These are phyloP conservation scores for Lepiota brunneoincarnata DNA, from an alignment of 768 basidiomycete genomes.

Conservation along the genomic window DNA sequence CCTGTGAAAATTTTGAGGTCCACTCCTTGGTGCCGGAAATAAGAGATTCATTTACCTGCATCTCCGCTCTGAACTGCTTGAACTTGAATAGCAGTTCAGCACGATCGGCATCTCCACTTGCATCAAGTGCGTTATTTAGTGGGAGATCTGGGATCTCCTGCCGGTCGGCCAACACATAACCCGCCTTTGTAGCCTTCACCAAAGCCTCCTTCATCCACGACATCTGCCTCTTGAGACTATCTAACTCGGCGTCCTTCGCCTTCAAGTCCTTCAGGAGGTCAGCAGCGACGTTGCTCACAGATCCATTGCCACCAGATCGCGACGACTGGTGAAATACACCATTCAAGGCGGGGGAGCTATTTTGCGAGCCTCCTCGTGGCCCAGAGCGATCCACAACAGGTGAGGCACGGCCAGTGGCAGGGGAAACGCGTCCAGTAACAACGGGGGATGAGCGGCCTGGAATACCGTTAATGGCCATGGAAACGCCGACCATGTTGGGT, in stretches of 20 bases:
- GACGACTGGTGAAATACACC: constrained; percentile 45
- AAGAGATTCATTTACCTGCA: constrained; percentile 62
- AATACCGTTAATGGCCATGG: constrained; percentile 48
- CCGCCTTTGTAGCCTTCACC: constrained; percentile 68
- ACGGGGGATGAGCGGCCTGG: constrained; percentile 33
- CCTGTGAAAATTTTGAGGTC: constrained; percentile 37
- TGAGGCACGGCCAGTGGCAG: constrained; percentile 18
- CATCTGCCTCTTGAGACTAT: constrained; percentile 71
- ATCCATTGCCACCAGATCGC: constrained; percentile 39
- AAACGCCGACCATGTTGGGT: constrained; percentile 53
- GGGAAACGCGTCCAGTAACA: constrained; percentile 34
- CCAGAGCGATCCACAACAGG: constrained; percentile 28
- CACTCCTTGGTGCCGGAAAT: neutral
- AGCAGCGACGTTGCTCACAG: constrained; percentile 66
- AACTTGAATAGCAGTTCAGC: constrained; percentile 76
- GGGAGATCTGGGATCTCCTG: constrained; percentile 42
- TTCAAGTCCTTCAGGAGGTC: constrained; percentile 81
- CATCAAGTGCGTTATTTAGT: constrained; percentile 30
- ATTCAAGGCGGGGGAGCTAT: constrained; percentile 45
- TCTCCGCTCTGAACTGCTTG: constrained; percentile 83
- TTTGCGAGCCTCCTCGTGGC: constrained; percentile 25
- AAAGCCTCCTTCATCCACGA: constrained; percentile 85
- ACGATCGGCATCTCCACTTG: constrained; percentile 46
- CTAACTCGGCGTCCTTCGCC: constrained; percentile 79
- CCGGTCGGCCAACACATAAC: constrained; percentile 65